Evolutionary conservation across 148 eudicot species (phyloP).

Genomic region (Silene latifolia): DNA sequence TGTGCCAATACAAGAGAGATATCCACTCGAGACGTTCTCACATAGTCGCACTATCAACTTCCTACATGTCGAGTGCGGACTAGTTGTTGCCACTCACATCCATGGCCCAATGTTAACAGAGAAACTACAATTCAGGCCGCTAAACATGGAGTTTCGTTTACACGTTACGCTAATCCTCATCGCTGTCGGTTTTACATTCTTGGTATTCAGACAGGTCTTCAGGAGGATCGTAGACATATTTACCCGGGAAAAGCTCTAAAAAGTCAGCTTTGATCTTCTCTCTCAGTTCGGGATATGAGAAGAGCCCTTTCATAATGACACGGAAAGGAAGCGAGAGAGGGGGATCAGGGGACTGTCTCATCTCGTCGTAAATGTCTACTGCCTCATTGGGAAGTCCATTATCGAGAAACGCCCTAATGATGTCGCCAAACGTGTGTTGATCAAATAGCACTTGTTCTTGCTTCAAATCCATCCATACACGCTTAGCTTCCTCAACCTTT

Average conservation of each 20-base stretch:
- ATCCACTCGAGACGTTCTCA: not conserved
- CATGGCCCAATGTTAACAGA: no score
- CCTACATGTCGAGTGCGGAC: no score
- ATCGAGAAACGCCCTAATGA: slow-evolving; percentile 77
- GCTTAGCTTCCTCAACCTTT: slow-evolving; percentile 60
- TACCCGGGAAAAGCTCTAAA: slow-evolving; percentile 80
- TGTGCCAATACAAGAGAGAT: not conserved
- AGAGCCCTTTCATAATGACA: slow-evolving; percentile 82
- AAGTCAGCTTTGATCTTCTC: slow-evolving; percentile 88
- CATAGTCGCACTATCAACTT: not conserved
- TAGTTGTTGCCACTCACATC: no score
- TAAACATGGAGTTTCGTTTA: not conserved
- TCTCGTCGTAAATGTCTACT: slow-evolving; percentile 80
- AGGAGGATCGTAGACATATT: slow-evolving; percentile 72
- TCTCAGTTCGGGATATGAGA: slow-evolving; percentile 84
- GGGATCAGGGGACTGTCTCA: slow-evolving; percentile 85
- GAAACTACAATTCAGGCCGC: no score
- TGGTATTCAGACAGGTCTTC: slow-evolving; percentile 72
- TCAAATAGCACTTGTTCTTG: slow-evolving; percentile 73
- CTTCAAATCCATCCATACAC: slow-evolving; percentile 76
- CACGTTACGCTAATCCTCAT: slow-evolving; percentile 34
- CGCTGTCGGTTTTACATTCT: slow-evolving; percentile 43
- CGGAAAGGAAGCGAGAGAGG: slow-evolving; percentile 84
- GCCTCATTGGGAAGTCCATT: slow-evolving; percentile 67
- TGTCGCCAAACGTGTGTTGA: slow-evolving; percentile 95